Percentiles rank a stretch among this genome's conserved stretches.
Evolutionary conservation across 805 yeast genomes (phyloP).

Genomic region (Wickerhamomyces chaumierensis): DNA sequence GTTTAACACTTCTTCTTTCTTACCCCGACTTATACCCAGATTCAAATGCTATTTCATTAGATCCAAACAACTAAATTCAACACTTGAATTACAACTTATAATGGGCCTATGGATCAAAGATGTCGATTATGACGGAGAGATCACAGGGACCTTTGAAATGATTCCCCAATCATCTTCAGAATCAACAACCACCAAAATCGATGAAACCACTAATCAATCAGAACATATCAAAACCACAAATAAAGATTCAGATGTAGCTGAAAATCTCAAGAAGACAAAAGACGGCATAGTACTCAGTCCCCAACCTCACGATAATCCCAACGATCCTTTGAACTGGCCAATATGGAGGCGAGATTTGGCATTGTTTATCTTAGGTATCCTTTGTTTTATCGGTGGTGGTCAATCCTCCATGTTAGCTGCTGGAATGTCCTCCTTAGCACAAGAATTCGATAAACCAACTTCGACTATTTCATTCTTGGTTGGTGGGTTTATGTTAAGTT

Average conservation of each 20-base stretch:
- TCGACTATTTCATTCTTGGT: conserved; percentile 39
- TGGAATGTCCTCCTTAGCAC: conserved; percentile 31
- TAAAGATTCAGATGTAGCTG: not conserved
- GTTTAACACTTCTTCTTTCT: too few species aligned
- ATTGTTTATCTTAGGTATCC: conserved; percentile 40
- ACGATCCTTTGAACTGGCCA: conserved; percentile 62
- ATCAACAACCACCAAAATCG: not conserved
- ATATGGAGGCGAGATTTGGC: conserved; percentile 46
- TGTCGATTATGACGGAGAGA: conserved; percentile 25
- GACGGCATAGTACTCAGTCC: conserved; percentile 44
- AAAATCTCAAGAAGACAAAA: conserved; percentile 29
- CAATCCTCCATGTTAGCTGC: conserved; percentile 52
- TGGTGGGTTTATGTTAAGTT: conserved; percentile 45
- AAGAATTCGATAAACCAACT: conserved; percentile 31
- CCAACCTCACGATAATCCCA: conserved; percentile 52
- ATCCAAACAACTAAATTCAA: too few species aligned
- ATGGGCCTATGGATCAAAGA: conserved; percentile 29
- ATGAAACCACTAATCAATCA: not conserved
- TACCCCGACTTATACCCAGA: too few species aligned
- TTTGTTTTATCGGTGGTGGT: conserved; percentile 51
- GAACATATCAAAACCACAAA: too few species aligned
- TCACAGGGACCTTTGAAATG: conserved; percentile 42
- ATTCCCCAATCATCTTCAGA: conserved; percentile 13
- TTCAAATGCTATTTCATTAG: too few species aligned
- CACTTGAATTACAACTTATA: not conserved